phyloP scores from a whole-genome alignment of 1,139 yeast species.

The Yamadazyma buinensis region DNA sequence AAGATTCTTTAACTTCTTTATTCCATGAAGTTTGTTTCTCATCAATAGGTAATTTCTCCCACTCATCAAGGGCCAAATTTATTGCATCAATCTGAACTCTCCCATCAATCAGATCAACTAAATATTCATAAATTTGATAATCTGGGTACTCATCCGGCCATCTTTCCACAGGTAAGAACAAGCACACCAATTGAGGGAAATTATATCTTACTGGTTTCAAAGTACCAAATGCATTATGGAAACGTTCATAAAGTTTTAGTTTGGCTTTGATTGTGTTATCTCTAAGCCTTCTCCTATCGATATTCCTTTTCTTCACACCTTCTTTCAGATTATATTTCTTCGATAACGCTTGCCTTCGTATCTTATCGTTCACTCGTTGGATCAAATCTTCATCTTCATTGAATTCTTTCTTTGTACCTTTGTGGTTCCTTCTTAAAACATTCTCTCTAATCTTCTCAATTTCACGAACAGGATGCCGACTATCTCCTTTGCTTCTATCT shows the following conservation, averaged over 20 bases:
- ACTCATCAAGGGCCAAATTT: conserved; percentile 3
- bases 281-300: conserved; percentile 16
- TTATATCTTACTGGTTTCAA: not conserved
- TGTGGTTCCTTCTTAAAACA: conserved; percentile 12
- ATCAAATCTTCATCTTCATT: conserved; percentile 4
- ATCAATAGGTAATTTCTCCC: conserved; percentile 4
- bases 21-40: conserved; percentile 5
- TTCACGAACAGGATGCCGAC: conserved; percentile 16
- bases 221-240: conserved; percentile 14
- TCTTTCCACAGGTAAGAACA: conserved; percentile 15
- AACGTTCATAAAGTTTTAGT: conserved; percentile 15
- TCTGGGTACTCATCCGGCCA: conserved; percentile 15
- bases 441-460: conserved; percentile 12
- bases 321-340: conserved; percentile 12
- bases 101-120: not conserved
- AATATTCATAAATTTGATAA: not conserved
- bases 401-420: not conserved
- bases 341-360: conserved; percentile 2
- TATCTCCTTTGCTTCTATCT: conserved; percentile 19
- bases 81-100: not conserved
- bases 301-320: conserved; percentile 17
- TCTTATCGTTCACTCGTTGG: conserved; percentile 3
- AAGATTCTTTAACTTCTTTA: conserved; percentile 3
- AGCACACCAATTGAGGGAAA: conserved; percentile 11
- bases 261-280: conserved; percentile 20